Base-by-base conservation (phyloP, 2,329 filamentous ascomycete genomes). In the Colletotrichum sp. region DNA sequence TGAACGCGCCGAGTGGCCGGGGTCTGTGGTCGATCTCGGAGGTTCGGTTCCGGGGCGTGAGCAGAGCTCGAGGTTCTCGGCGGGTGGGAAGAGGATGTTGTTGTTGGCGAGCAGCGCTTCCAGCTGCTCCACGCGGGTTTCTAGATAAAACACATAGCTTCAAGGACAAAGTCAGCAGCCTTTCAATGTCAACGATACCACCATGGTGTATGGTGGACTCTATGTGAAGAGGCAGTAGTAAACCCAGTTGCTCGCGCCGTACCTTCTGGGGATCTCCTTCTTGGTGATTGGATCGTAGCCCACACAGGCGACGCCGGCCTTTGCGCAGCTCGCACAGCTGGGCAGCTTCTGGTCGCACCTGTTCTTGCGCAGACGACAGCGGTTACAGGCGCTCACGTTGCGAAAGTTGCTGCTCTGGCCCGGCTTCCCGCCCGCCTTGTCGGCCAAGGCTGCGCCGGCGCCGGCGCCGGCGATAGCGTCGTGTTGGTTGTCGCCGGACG, bases 211-310 rank as follows among this genome's bases (percentile, higher is more conserved):
- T 26, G 6, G 28, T 61, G 18, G 10, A 12, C 28, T n/a, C 5
- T n/a, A n/a, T 5, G 18, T n/a, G 18, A 16, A 28, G 15, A 60
- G 28, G 28, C 5, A 30, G 58, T n/a, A 61, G 26, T n/a, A 26
- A 21, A 21, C 8, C 66, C 8, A 13, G 48, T n/a, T 12, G 18
- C 38, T 43, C 21, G 24, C 55, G 34, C 61, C 94, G 87, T 93
- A 98, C 88, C 93, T 96, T 85, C 96, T 92, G 66, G 96, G 96
- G 74, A 99, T 98, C 86, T 98, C 96, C 82, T 95, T 93, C 89
- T 98, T 98, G 28, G 95, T 98, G 82, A 98, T 98, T 38, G 96
- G 96, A 83, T 99, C 96, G 84, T 98, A 98, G 77, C 96, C 96
- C 67, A 98, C 95, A 84, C 97, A 99, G 79, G 94, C 93, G 61